phyloP scores from a whole-genome alignment of 176 grass and related monocot genomes.

The Lolium rigidum region DNA sequence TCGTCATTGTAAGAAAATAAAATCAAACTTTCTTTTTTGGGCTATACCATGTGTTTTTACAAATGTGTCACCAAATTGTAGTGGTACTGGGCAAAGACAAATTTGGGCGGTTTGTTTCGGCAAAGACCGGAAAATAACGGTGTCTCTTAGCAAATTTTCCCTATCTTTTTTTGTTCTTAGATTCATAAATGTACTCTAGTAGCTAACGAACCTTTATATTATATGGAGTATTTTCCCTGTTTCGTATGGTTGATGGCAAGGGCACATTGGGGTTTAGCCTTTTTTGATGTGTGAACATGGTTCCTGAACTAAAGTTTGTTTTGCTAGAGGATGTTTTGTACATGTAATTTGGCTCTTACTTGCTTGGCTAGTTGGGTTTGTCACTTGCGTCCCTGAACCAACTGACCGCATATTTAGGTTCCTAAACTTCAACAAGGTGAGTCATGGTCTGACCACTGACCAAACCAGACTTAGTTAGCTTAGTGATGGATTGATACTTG shows the following conservation, averaged over 20 bases:
- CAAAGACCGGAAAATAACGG: too few species aligned
- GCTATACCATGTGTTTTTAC: too few species aligned
- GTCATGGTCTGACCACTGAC: background rate
- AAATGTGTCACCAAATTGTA: too few species aligned
- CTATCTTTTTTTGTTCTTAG: conserved; percentile 2
- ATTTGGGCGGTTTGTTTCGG: too few species aligned
- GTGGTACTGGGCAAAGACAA: too few species aligned
- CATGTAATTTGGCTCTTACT: background rate
- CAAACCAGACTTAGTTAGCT: background rate
- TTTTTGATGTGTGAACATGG: background rate
- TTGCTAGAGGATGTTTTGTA: background rate
- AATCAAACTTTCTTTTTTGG: too few species aligned
- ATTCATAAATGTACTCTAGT: background rate
- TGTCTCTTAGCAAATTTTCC: too few species aligned
- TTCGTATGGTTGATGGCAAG: background rate
- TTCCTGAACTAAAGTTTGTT: background rate
- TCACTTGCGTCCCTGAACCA: background rate
- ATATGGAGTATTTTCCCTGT: background rate
- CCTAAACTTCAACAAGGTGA: background rate
- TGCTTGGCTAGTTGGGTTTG: background rate
- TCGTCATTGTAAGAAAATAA: too few species aligned
- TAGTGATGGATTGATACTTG: background rate
- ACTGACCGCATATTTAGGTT: background rate
- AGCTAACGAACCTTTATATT: background rate
- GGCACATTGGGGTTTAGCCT: background rate